Conservation (phyloP, 2,329 filamentous ascomycete genomes). For the Myriangium duriaei region DNA sequence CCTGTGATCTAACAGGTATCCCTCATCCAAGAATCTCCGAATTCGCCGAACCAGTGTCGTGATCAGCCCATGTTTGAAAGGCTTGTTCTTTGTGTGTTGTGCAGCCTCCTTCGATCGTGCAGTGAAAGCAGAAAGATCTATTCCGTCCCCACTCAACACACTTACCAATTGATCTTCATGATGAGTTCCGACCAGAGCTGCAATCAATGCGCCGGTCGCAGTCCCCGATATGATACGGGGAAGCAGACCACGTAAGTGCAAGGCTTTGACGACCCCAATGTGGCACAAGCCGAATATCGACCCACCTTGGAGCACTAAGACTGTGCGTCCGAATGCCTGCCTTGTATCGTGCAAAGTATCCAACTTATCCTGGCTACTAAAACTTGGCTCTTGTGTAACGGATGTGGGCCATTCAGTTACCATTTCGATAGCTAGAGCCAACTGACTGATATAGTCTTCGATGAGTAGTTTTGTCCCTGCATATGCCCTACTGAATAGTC, state of each 20-base stretch:
- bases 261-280: conserved; percentile 76
- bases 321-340: conserved; percentile 77
- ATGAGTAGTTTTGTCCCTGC: conserved; percentile 83
- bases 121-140: conserved; percentile 71
- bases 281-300: conserved; percentile 88
- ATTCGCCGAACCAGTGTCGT: conserved; percentile 53
- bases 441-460: conserved; percentile 77
- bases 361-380: conserved; percentile 67
- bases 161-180: conserved; percentile 71
- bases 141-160: conserved; percentile 65
- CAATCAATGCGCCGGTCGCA: conserved; percentile 79
- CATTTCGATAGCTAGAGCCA: conserved; percentile 68
- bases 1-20: conserved; percentile 71
- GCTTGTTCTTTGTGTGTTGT: conserved; percentile 13
- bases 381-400: conserved; percentile 22
- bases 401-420: conserved; percentile 53
- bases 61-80: conserved; percentile 26
- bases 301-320: conserved; percentile 76
- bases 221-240: conserved; percentile 87
- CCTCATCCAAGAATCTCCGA: conserved; percentile 57
- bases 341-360: conserved; percentile 78
- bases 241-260: conserved; percentile 67
- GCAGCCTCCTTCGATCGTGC: conserved; percentile 23
- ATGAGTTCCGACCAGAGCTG: conserved; percentile 75
- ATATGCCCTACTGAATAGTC: conserved; percentile 73